phyloP scores from a whole-genome alignment of 176 grass and related monocot genomes.

The Triticum urartu region DNA sequence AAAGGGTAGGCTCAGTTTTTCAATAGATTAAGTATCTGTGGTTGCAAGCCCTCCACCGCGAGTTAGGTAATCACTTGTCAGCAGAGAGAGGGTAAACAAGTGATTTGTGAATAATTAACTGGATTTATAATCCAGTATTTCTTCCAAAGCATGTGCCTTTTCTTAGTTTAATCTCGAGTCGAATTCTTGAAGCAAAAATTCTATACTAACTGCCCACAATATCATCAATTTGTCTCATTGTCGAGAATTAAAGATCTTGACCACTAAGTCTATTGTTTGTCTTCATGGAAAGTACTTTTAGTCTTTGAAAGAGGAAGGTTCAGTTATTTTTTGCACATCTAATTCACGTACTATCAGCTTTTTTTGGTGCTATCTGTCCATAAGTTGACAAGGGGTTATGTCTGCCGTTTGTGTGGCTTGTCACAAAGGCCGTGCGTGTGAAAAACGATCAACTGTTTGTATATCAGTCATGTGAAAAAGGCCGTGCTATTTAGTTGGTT shows the following conservation, averaged over 20 bases:
- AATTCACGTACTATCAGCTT: neutral
- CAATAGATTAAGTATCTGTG: constrained; percentile 25
- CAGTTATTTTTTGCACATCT: neutral
- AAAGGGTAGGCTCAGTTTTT: constrained; percentile 39
- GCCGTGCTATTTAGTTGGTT: neutral
- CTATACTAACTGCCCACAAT: constrained; percentile 34
- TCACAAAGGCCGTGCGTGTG: constrained; percentile 11
- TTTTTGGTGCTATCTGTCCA: neutral
- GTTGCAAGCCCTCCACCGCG: constrained; percentile 40
- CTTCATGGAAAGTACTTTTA: constrained; percentile 1
- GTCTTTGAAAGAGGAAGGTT: neutral
- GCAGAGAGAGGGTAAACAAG: constrained; percentile 27
- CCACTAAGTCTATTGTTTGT: constrained; percentile 4
- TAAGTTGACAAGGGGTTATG: neutral
- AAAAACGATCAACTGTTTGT: constrained; percentile 15
- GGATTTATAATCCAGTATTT: constrained; percentile 53
- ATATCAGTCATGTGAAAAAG: constrained; percentile 1
- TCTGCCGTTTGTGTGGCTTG: constrained; percentile 18
- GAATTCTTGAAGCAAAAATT: constrained; percentile 26
- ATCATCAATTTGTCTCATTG: constrained; percentile 31
- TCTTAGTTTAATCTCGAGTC: constrained; percentile 37
- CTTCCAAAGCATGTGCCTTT: constrained; percentile 34
- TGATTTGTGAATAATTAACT: constrained; percentile 33
- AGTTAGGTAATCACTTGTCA: constrained; percentile 40
- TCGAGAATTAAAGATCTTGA: constrained; percentile 45